Conservation (phyloP, 495 filamentous ascomycete genomes). For the Aspergillus carlsbadensis region DNA sequence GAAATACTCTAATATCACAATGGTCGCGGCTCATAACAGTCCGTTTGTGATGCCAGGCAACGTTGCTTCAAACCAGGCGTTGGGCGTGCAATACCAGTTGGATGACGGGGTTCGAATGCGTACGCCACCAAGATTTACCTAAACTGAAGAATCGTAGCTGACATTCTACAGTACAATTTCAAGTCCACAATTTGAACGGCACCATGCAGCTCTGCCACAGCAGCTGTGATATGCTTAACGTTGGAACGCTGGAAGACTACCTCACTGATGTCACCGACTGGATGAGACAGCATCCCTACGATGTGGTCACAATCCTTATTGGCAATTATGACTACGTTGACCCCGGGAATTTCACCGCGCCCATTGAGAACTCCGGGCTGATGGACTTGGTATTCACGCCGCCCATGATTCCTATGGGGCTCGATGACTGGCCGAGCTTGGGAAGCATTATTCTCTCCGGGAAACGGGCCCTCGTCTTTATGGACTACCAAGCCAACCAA, state of each 20-base stretch:
- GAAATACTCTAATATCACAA: slow-evolving; percentile 85
- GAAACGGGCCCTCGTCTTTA: slow-evolving; percentile 63
- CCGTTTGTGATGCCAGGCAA: slow-evolving; percentile 71
- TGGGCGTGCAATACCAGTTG: slow-evolving; percentile 69
- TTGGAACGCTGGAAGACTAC: slow-evolving; percentile 73
- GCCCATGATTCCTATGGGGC: slow-evolving; percentile 62
- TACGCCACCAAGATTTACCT: slow-evolving; percentile 30
- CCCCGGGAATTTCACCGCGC: slow-evolving; percentile 57
- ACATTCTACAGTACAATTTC: slow-evolving; percentile 64
- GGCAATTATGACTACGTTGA: slow-evolving; percentile 74
- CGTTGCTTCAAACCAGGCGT: slow-evolving; percentile 74
- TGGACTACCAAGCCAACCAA: slow-evolving; percentile 86
- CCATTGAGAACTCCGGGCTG: slow-evolving; percentile 68
- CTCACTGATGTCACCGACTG: slow-evolving; percentile 67
- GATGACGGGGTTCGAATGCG: slow-evolving; percentile 85
- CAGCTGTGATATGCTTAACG: slow-evolving; percentile 74
- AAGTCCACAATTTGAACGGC: slow-evolving; percentile 68
- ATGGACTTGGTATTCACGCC: slow-evolving; percentile 70
- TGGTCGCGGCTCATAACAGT: slow-evolving; percentile 84
- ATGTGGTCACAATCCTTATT: slow-evolving; percentile 87
- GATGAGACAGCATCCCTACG: slow-evolving; percentile 76
- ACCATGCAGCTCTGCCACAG: slow-evolving; percentile 71
- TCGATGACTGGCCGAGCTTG: slow-evolving; percentile 83
- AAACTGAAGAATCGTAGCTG: neutral
- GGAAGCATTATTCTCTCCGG: slow-evolving; percentile 69